phyloP scores from a whole-genome alignment of 2,329 filamentous ascomycete genomes.

The Fusarium clavum region DNA sequence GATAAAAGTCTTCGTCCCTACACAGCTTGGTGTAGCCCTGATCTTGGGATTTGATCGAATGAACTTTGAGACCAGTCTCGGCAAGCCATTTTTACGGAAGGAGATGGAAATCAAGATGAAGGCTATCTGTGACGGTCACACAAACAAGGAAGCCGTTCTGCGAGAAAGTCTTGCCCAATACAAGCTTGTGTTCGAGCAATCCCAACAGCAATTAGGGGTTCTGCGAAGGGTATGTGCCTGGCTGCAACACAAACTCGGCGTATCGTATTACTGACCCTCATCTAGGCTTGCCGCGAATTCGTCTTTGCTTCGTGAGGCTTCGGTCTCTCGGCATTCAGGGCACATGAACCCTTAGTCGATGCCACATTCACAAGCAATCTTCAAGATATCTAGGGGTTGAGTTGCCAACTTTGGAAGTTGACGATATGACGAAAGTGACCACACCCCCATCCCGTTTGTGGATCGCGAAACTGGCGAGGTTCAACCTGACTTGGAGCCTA shows the following conservation, averaged over 20 bases:
- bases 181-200: conserved; percentile 84
- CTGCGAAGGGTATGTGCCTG: conserved; percentile 67
- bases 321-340: conserved; percentile 36
- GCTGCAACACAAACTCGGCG: background rate
- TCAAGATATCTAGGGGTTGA: conserved; percentile 24
- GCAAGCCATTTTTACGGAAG: conserved; percentile 95
- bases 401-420: conserved; percentile 34
- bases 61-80: conserved; percentile 90
- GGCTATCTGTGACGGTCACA: conserved; percentile 90
- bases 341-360: conserved; percentile 43
- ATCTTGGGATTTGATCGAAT: conserved; percentile 96
- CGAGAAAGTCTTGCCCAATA: conserved; percentile 89
- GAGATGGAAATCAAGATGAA: conserved; percentile 99
- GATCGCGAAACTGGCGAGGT: conserved; percentile 32
- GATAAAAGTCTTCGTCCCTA: conserved; percentile 91
- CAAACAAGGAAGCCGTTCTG: conserved; percentile 79
- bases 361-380: conserved; percentile 39
- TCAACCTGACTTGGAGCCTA: conserved; percentile 35
- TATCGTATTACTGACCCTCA: conserved; percentile 31
- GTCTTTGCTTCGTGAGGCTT: conserved; percentile 42
- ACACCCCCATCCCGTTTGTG: conserved; percentile 32
- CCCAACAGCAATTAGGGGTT: conserved; percentile 77
- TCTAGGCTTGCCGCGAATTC: conserved; percentile 55
- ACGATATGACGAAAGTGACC: conserved; percentile 34
- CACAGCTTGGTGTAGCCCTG: conserved; percentile 87